A percentile compares a stretch with the other conserved stretches of the same genome.
Conservation (phyloP, 2,329 filamentous ascomycete genomes). For the Talaromyces sp. region DNA sequence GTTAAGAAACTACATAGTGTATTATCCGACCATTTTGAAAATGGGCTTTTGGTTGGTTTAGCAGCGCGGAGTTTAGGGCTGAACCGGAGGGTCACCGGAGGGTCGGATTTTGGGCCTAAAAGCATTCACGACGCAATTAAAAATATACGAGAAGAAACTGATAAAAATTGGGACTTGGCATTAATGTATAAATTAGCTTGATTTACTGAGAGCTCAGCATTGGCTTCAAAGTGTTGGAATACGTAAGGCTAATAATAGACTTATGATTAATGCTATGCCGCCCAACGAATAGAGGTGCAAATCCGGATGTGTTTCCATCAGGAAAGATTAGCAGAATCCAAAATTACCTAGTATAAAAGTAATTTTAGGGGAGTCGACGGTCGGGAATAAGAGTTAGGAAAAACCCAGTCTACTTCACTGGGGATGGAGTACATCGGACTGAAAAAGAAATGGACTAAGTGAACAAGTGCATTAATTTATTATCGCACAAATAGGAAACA, state of each 20-base stretch:
- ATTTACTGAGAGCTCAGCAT: not conserved
- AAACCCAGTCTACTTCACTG: too few species aligned
- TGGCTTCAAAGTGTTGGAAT: not conserved
- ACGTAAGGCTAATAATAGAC: not conserved
- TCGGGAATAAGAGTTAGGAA: too few species aligned
- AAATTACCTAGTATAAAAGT: too few species aligned
- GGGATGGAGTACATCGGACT: too few species aligned
- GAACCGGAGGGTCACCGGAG: not conserved
- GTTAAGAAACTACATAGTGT: not conserved
- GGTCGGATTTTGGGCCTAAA: not conserved
- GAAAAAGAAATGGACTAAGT: too few species aligned
- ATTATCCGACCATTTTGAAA: not conserved
- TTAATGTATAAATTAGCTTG: not conserved
- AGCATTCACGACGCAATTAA: not conserved
- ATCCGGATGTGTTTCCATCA: not conserved
- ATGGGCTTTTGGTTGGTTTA: not conserved
- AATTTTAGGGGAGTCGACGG: too few species aligned
- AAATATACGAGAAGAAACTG: not conserved
- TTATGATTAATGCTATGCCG: not conserved
- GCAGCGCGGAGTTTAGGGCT: not conserved
- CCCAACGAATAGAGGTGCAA: not conserved
- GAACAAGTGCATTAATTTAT: too few species aligned
- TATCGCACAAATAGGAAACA: too few species aligned
- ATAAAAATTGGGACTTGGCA: too few species aligned
- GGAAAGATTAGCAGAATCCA: not conserved